Conservation (phyloP, 805 yeast genomes). For the Saccharomycopsis sp. region DNA sequence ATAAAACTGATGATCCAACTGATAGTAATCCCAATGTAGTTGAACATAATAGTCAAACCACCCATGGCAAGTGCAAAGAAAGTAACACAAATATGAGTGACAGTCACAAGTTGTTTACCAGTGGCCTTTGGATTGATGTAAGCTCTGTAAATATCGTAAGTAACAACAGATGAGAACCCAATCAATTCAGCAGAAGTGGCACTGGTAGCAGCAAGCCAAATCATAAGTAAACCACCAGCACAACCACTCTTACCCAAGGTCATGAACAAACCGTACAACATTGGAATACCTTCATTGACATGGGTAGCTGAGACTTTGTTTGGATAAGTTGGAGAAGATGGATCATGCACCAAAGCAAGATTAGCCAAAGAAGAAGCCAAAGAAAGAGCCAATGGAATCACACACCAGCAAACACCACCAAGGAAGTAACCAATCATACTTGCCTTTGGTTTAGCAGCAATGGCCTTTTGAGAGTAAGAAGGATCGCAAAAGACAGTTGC, state of each 20-base stretch:
- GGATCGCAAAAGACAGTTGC: conserved; percentile 31
- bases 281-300: conserved; percentile 32
- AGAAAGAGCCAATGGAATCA: conserved; percentile 32
- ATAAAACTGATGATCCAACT: conserved; percentile 33
- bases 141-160: conserved; percentile 38
- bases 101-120: conserved; percentile 33
- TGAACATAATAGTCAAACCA: conserved; percentile 33
- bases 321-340: conserved; percentile 26
- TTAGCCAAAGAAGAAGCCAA: conserved; percentile 31
- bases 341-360: conserved; percentile 28
- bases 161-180: conserved; percentile 33
- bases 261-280: conserved; percentile 32
- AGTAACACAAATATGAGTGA: conserved; percentile 36
- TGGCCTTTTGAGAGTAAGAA: conserved; percentile 36
- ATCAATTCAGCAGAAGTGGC: conserved; percentile 34
- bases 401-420: conserved; percentile 33
- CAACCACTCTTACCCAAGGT: conserved; percentile 37
- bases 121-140: conserved; percentile 36
- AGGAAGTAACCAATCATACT: conserved; percentile 31
- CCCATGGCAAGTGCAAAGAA: conserved; percentile 32
- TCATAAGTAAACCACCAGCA: conserved; percentile 33
- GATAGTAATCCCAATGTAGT: conserved; percentile 29
- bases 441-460: conserved; percentile 31
- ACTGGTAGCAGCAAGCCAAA: conserved; percentile 34
- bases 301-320: conserved; percentile 30